These are phyloP conservation scores for Pyrenochaeta sp. DNA, from an alignment of 2,329 filamentous ascomycete genomes.

Conservation along the genomic window DNA sequence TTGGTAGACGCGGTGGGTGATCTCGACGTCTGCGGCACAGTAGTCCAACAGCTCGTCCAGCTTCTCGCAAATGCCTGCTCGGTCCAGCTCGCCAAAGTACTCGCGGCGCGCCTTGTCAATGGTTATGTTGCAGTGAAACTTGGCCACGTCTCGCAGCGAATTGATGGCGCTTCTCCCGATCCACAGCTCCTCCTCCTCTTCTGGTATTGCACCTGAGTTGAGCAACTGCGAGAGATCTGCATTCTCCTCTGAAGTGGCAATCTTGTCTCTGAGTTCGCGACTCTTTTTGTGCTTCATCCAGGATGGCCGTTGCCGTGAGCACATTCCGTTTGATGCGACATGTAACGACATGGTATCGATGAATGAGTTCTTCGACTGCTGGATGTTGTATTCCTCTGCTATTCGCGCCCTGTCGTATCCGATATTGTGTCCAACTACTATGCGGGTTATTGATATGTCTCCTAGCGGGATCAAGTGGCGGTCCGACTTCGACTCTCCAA, in stretches of 20 bases:
- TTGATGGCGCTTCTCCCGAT: constrained; percentile 94
- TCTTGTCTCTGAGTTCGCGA: constrained; percentile 80
- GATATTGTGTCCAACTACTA: constrained; percentile 94
- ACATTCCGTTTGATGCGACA: constrained; percentile 98
- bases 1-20: constrained; percentile 94
- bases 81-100: constrained; percentile 83
- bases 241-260: constrained; percentile 75
- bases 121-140: constrained; percentile 90
- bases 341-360: constrained; percentile 98
- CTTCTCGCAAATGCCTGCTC: constrained; percentile 72
- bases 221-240: constrained; percentile 76
- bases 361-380: constrained; percentile 85
- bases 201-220: constrained; percentile 70
- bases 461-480: constrained; percentile 88
- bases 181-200: constrained; percentile 96
- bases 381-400: constrained; percentile 85
- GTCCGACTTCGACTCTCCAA: constrained; percentile 80
- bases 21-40: constrained; percentile 90
- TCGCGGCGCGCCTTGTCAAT: constrained; percentile 91
- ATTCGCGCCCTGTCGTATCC: constrained; percentile 92
- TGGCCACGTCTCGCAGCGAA: constrained; percentile 91
- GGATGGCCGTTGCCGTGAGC: constrained; percentile 90
- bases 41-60: constrained; percentile 89
- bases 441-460: constrained; percentile 73
- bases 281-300: constrained; percentile 98